A percentile compares a stretch with the other conserved stretches of the same genome.
Conservation (phyloP, 2,329 filamentous ascomycete species). For the Ceratocystis lukuohia region DNA sequence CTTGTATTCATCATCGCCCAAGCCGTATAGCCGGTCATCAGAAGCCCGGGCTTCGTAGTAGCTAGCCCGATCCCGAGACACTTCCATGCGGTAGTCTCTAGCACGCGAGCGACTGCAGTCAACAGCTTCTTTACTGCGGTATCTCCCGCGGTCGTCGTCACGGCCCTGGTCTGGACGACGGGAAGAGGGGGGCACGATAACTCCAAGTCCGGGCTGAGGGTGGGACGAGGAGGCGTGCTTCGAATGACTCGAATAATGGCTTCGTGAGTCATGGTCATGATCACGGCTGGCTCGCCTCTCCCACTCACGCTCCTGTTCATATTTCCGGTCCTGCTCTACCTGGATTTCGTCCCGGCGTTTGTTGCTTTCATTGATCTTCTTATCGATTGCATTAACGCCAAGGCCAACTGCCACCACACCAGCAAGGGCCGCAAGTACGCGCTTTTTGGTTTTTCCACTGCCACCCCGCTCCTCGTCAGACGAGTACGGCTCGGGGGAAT, state of each 20-base stretch:
- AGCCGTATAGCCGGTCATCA: constrained; percentile 11
- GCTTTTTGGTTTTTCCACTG: constrained; percentile 27
- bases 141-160: constrained; percentile 9
- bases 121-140: constrained; percentile 12
- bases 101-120: constrained; percentile 13
- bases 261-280: background rate
- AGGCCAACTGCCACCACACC: constrained; percentile 43
- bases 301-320: constrained; percentile 9
- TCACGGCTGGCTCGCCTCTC: background rate
- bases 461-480: constrained; percentile 20
- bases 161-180: background rate
- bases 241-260: constrained; percentile 10
- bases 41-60: constrained; percentile 17
- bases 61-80: constrained; percentile 10
- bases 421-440: constrained; percentile 35
- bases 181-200: background rate
- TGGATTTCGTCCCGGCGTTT: constrained; percentile 23
- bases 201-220: background rate
- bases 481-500: constrained; percentile 9
- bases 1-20: constrained; percentile 11
- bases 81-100: constrained; percentile 17
- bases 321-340: background rate
- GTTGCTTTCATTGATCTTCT: constrained; percentile 30
- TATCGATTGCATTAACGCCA: constrained; percentile 39
- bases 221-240: background rate